Conservation (phyloP, 768 basidiomycete species). For the Butyriboletus loyo region DNA sequence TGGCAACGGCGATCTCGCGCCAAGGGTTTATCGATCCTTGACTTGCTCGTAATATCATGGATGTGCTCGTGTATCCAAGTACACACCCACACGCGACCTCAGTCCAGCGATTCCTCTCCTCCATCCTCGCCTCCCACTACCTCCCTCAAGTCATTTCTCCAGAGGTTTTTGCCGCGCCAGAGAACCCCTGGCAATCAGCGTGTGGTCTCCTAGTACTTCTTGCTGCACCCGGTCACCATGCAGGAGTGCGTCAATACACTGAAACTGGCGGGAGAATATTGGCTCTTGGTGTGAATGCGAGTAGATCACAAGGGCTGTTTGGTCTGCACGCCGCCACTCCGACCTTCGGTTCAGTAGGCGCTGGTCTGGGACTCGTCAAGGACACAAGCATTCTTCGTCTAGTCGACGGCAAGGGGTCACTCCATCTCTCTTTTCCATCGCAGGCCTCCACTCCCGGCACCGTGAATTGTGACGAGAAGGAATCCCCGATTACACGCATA, state of each 20-base stretch:
- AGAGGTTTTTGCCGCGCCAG: conserved; percentile 50
- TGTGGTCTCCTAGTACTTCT: conserved; percentile 85
- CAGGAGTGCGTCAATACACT: conserved; percentile 57
- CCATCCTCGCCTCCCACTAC: conserved; percentile 68
- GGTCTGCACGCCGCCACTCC: conserved; percentile 36
- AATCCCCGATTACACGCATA: conserved; percentile 7
- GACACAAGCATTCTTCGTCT: conserved; percentile 28
- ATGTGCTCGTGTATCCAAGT: conserved; percentile 73
- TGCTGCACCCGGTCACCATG: conserved; percentile 43
- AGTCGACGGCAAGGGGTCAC: conserved; percentile 17
- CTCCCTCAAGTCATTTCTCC: conserved; percentile 69
- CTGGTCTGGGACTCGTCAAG: conserved; percentile 31
- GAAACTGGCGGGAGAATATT: conserved; percentile 69
- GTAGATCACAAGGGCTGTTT: conserved; percentile 42
- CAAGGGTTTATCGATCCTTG: neutral
- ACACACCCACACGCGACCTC: conserved; percentile 52
- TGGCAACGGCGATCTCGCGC: neutral
- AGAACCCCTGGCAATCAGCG: conserved; percentile 71
- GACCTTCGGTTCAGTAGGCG: conserved; percentile 36
- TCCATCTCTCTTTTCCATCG: conserved; percentile 28
- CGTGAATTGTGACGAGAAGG: conserved; percentile 4
- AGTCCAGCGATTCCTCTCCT: conserved; percentile 48
- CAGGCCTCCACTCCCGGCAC: conserved; percentile 6
- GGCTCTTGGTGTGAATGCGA: conserved; percentile 60
- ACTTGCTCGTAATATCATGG: conserved; percentile 39